Base-by-base conservation (phyloP, 2,329 filamentous ascomycete genomes). In the Trichoderma atroviride region DNA sequence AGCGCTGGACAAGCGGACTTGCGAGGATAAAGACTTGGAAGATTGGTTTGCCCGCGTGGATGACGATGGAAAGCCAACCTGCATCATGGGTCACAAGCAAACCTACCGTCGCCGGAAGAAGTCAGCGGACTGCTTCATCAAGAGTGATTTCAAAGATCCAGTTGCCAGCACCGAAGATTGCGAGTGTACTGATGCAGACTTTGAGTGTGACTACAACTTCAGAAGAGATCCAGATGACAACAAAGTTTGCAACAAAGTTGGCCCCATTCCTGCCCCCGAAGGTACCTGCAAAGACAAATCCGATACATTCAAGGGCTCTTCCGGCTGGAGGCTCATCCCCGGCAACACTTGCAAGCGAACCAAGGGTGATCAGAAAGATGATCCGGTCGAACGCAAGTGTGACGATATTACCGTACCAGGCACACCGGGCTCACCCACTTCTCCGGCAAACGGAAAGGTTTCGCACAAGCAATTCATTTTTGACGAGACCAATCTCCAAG, bases 121-220 rank as follows among this genome's bases (percentile, higher is more conserved):
- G 78, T 87, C 92, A 74, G 91, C 92, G 22, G 89, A 97, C 71
- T 99, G 96, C 80, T 97, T 97, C 78, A 86, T 98, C 74, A 92
- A 92, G 74, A 86, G 92, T 70, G 89, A 95, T 65, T 97, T 97
- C 82, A 89, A 93, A 76, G 92, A 96, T 72, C 89, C 92, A 0
- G 81, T 87, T 40, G 88, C 91, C 1, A 83, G 90, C 71, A 91
- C 87, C 33, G 88, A 93, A 74, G 81, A 88, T 58, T 99, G 96
- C 83, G 88, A 92, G 52, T 99, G 96, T 80, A 89, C 90, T 0
- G 88, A 91, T 69, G 83, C 85, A 40, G 96, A 99, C 79, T 99
- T 97, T 78, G 96, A 99, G 81, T 99, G 96, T 78, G 95, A 98
- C 77, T 97, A 92, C 84, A 96, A 97, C 79, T 98, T 97, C 78